These are phyloP conservation scores for Apostasia shenzhenica DNA, from an alignment of 106 monocot species.

Conservation along the genomic window DNA sequence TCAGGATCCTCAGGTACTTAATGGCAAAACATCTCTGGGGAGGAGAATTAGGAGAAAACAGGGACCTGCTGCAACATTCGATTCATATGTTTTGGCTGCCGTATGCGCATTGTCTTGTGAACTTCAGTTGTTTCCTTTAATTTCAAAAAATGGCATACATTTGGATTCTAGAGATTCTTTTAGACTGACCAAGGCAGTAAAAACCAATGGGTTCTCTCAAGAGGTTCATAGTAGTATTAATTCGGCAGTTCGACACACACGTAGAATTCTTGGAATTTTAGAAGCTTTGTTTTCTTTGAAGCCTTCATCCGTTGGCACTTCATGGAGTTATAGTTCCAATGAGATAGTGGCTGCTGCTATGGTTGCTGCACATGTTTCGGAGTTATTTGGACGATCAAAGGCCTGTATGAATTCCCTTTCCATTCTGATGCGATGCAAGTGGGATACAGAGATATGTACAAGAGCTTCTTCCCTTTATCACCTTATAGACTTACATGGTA, in stretches of 20 bases:
- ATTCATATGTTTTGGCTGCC: slow-evolving; percentile 92
- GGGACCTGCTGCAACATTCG: slow-evolving; percentile 91
- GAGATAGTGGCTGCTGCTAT: slow-evolving; percentile 99
- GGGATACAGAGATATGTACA: slow-evolving; percentile 75
- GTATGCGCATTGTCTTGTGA: slow-evolving; percentile 95
- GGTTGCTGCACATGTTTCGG: slow-evolving; percentile 99
- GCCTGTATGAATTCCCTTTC: slow-evolving; percentile 92
- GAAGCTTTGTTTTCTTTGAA: slow-evolving; percentile 95
- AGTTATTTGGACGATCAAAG: slow-evolving; percentile 85
- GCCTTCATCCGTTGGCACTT: slow-evolving; percentile 95
- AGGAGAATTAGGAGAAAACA: slow-evolving; percentile 54
- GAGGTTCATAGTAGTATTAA: slow-evolving; percentile 51
- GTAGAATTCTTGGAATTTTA: slow-evolving; percentile 82
- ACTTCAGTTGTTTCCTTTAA: slow-evolving; percentile 86
- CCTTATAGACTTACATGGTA: slow-evolving; percentile 89
- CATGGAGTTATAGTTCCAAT: slow-evolving; percentile 96
- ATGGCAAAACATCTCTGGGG: slow-evolving; percentile 34
- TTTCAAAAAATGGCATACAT: slow-evolving; percentile 48
- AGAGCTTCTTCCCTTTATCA: slow-evolving; percentile 95
- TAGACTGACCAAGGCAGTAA: slow-evolving; percentile 28
- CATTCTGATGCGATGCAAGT: slow-evolving; percentile 78
- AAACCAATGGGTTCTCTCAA: slow-evolving; percentile 32
- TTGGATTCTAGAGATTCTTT: slow-evolving; percentile 29
- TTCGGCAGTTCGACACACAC: slow-evolving; percentile 72
- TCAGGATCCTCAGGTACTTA: slow-evolving; percentile 22